A percentile compares a stretch with the other conserved stretches of the same genome.
Conservation (phyloP, 176 grass and related monocot species). For the Oropetium thomaeum region DNA sequence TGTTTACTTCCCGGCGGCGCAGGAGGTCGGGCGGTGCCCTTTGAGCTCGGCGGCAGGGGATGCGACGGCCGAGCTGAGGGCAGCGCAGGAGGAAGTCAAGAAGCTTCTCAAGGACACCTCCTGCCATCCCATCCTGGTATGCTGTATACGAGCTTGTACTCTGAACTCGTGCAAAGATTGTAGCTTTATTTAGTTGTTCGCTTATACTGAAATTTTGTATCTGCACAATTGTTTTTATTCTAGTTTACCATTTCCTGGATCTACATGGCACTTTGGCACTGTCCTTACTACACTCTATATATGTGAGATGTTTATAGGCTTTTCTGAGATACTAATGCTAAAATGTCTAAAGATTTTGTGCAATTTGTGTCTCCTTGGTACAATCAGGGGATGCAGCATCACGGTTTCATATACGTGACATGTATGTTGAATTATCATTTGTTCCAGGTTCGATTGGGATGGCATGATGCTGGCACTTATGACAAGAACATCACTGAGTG, state of each 20-base stretch:
- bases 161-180: neutral
- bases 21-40: constrained; percentile 27
- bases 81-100: constrained; percentile 67
- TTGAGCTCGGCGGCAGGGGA: constrained; percentile 33
- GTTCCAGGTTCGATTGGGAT: constrained; percentile 78
- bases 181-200: neutral
- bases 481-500: constrained; percentile 83
- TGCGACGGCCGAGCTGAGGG: constrained; percentile 34
- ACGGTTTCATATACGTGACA: neutral
- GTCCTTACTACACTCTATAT: neutral
- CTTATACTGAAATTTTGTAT: neutral
- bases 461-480: constrained; percentile 85
- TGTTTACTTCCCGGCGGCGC: neutral
- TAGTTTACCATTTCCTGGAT: neutral
- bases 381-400: neutral
- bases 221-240: neutral
- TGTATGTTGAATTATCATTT: constrained; percentile 15
- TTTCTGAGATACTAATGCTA: neutral
- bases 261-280: neutral
- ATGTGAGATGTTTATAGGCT: neutral
- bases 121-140: constrained; percentile 86
- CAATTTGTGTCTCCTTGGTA: neutral
- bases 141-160: neutral
- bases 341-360: neutral
- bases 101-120: constrained; percentile 59